Conservation (phyloP, 225 moss, liverwort and hornwort genomes). For the Asterella californica region DNA sequence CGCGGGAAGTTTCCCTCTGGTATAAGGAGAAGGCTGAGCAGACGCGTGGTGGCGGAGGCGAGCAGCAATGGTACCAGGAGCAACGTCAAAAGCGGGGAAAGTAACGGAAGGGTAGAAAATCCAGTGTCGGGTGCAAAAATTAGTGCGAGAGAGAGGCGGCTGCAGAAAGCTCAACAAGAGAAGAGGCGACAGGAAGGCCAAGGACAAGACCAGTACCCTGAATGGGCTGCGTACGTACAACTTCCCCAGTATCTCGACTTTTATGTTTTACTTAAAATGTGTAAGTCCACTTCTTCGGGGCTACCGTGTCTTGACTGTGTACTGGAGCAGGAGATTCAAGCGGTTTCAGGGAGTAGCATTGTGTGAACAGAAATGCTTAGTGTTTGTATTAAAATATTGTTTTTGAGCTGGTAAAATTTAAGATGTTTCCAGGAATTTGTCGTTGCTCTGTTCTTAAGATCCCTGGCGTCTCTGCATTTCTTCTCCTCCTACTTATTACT, state of each 20-base stretch:
- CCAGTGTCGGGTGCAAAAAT: slow-evolving; percentile 5
- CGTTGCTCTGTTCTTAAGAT: background rate
- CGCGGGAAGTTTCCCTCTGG: background rate
- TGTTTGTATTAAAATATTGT: background rate
- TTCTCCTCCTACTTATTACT: background rate
- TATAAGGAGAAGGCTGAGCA: background rate
- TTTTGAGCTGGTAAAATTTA: background rate
- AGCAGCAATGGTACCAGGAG: slow-evolving; percentile 14
- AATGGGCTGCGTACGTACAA: slow-evolving; percentile 41
- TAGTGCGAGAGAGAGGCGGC: slow-evolving; percentile 40
- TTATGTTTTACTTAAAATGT: background rate
- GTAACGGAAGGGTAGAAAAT: slow-evolving; percentile 6
- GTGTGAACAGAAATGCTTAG: background rate
- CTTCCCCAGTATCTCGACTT: background rate
- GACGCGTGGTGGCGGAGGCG: slow-evolving; percentile 19
- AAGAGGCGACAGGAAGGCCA: slow-evolving; percentile 28
- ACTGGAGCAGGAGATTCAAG: background rate
- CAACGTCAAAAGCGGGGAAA: background rate
- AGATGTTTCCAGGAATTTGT: background rate
- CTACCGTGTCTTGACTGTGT: background rate
- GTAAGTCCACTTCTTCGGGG: background rate
- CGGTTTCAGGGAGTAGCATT: background rate
- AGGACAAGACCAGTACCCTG: slow-evolving; percentile 23
- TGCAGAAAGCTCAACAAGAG: slow-evolving; percentile 38
- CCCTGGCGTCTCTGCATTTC: background rate